Conservation (phyloP, 1,284 basidiomycete genomes). For the Cronartium quercuum region DNA sequence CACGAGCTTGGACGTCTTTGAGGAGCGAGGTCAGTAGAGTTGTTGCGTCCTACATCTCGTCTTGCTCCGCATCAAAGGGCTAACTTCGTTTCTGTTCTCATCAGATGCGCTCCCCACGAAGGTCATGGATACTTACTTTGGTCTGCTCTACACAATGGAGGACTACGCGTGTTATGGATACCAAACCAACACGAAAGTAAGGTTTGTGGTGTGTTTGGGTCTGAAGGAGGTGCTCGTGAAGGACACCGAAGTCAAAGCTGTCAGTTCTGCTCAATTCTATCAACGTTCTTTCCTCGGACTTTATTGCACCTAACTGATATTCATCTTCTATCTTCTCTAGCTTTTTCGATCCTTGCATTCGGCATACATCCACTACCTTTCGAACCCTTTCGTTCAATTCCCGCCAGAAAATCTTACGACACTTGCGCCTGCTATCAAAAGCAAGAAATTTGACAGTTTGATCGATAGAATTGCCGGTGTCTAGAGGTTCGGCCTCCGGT, state of each 20-base stretch:
- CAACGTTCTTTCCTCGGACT: not conserved
- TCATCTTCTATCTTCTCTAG: not conserved
- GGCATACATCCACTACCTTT: conserved; percentile 25
- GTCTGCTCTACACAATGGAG: conserved; percentile 33
- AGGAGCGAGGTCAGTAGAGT: conserved; percentile 29
- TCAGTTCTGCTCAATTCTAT: not conserved
- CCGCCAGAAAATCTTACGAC: conserved; percentile 5
- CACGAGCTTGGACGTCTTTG: conserved; percentile 33
- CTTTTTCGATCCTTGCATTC: conserved; percentile 32
- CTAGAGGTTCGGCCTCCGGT: too few species aligned
- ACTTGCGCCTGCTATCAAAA: conserved; percentile 15
- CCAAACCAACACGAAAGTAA: conserved; percentile 33
- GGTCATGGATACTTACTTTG: conserved; percentile 33
- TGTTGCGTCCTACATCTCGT: not conserved
- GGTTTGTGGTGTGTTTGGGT: conserved; percentile 19
- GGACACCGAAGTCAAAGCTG: conserved; percentile 31
- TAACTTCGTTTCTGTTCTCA: not conserved
- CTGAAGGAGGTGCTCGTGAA: conserved; percentile 28
- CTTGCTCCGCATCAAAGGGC: not conserved
- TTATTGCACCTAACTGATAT: not conserved
- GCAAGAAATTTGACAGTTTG: conserved; percentile 20
- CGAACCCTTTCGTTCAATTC: conserved; percentile 24
- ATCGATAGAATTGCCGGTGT: conserved; percentile 16
- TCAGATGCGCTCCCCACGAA: conserved; percentile 24
- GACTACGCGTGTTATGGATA: conserved; percentile 36